Base-by-base conservation (phyloP, 2,329 filamentous ascomycete species). In the Chaetomiaceae sp. region DNA sequence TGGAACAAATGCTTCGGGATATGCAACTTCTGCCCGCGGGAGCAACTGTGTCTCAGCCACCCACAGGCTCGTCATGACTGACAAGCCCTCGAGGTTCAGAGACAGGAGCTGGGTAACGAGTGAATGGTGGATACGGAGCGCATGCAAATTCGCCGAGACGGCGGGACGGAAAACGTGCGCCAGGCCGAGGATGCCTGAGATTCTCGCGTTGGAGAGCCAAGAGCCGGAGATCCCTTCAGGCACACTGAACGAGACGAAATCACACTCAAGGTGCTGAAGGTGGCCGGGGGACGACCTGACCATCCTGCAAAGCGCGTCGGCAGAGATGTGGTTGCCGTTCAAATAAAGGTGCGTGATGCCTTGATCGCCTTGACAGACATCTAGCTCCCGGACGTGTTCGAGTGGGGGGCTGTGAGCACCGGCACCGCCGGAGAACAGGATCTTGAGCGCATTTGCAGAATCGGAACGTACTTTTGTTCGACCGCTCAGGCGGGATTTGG, bases 41-140 rank as follows among this genome's bases (percentile, higher is more conserved):
- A 67, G 65, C 33, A 79, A 56, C 1, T 56, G 52, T 0, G 62
- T 71, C 56, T 79, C 75, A 4, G 74, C 69, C 7, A 74, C 49
- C 53, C 67, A 69, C 8, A 67, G 35, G 3, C 65, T 58, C 8
- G 63, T 60, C 47, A 68, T 53, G 3, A 59, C 52, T 3, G 68
- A 66, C 4, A 72, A 54, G 9, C 61, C 62, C 1, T 66, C 60
- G 7, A 66, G 60, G 4, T 65, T 49, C 4, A 79, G 51, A 0
- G 70, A 72, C 2, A 73, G 74, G 8, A 77, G 66, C 33, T 71
- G 68, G 0, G 79, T 83, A 6, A 83, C 69, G 2, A 81, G 53
- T 0, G 78, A 82, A 57, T 83, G 79, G 42, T 83, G 79, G 6
- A 80, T 64, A 11, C 73, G 70, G 2, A 83, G 61, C 1, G 64